Conservation (phyloP, 129 eudicot genomes). For the Mikania micrantha region DNA sequence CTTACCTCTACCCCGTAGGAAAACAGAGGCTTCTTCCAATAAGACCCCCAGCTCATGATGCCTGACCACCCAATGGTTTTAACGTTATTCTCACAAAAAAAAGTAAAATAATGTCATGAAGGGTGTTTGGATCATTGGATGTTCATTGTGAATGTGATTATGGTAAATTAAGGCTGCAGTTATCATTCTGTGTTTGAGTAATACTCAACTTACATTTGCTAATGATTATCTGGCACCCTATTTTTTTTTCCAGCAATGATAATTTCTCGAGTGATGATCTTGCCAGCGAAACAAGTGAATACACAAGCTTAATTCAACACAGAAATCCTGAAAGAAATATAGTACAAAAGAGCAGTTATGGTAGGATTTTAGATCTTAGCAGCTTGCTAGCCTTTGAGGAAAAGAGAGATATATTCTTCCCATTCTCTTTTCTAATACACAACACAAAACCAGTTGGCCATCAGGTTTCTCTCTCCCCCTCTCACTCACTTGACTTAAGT, state of each 20-base stretch:
- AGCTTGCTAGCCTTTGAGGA: slow-evolving; percentile 64
- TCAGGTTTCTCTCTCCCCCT: slow-evolving; percentile 41
- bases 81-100: too few relatives aligned
- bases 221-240: background rate
- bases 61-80: too few relatives aligned
- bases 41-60: too few relatives aligned
- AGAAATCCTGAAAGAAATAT: slow-evolving; percentile 29
- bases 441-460: slow-evolving; percentile 96
- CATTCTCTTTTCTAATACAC: slow-evolving; percentile 74
- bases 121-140: background rate
- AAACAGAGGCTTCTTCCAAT: too few relatives aligned
- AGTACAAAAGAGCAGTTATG: slow-evolving; percentile 42
- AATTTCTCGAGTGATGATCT: slow-evolving; percentile 27
- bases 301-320: slow-evolving; percentile 29
- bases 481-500: background rate
- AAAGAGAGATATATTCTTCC: slow-evolving; percentile 69
- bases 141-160: background rate
- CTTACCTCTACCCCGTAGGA: too few relatives aligned
- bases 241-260: slow-evolving; percentile 16
- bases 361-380: slow-evolving; percentile 57
- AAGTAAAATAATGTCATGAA: too few relatives aligned
- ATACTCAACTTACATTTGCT: background rate
- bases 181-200: background rate
- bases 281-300: slow-evolving; percentile 23
- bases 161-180: background rate